Evolutionary conservation across 345 rosid species (phyloP).

Genomic region (Bruguiera sexangula): DNA sequence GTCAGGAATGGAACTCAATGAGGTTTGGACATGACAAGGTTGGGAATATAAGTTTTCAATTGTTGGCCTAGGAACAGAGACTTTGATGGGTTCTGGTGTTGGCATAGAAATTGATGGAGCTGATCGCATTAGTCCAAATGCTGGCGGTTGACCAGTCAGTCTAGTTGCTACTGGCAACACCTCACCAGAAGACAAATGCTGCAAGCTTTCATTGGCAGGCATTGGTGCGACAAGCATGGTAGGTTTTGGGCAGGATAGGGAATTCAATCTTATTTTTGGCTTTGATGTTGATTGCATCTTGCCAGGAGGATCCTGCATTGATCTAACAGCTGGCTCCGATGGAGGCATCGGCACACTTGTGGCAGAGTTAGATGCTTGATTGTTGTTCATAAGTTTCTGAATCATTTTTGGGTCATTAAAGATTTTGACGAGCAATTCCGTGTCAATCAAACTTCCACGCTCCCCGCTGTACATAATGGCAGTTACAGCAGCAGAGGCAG

Average conservation of each 20-base stretch:
- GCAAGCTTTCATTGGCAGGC: slow-evolving; percentile 9
- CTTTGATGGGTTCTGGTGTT: background rate
- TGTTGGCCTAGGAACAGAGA: slow-evolving; percentile 3
- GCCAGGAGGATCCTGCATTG: slow-evolving; percentile 12
- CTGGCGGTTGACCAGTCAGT: slow-evolving; percentile 7
- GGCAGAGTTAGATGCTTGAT: slow-evolving; percentile 13
- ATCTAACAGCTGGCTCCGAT: slow-evolving; percentile 12
- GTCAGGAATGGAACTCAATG: background rate
- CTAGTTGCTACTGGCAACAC: slow-evolving; percentile 12
- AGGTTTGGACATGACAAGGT: slow-evolving; percentile 13
- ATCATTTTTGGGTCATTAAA: slow-evolving; percentile 49
- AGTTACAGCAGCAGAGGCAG: slow-evolving; percentile 42
- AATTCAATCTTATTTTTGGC: slow-evolving; percentile 13
- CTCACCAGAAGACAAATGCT: slow-evolving; percentile 16
- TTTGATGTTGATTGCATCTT: slow-evolving; percentile 11
- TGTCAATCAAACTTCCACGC: slow-evolving; percentile 43
- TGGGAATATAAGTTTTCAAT: slow-evolving; percentile 9
- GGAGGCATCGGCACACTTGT: slow-evolving; percentile 6
- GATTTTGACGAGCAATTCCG: slow-evolving; percentile 51
- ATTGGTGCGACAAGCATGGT: background rate
- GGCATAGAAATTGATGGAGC: slow-evolving; percentile 23
- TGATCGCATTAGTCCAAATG: slow-evolving; percentile 14
- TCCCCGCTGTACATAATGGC: slow-evolving; percentile 36
- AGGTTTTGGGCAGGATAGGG: slow-evolving; percentile 3
- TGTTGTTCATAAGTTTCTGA: slow-evolving; percentile 30